Base-by-base conservation (phyloP, 1,139 yeast genomes). In the Taphrina sp. region DNA sequence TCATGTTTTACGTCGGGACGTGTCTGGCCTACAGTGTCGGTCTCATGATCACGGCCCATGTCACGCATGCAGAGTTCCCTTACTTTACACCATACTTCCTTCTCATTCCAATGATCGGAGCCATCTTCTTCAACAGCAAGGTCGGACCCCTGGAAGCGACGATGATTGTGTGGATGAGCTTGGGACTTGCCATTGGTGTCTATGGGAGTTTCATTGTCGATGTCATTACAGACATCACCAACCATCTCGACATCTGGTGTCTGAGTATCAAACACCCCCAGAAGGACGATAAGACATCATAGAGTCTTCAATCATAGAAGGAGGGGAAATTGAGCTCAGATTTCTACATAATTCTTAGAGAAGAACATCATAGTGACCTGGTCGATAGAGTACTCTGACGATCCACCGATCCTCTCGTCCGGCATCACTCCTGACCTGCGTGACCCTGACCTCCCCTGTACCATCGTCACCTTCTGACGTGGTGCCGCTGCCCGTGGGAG, bases 41-140 rank as follows among this genome's bases (percentile, higher is more conserved):
- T 1, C 65, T 72, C 24, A 69, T 73, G 43, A 85, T 85, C 62
- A 73, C 83, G 61, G 85, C 85, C 14, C 94, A 85, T 68, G 76
- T 85, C 64, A 83, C 92, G 31, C 68, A 78, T 52, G 89, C 83
- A 66, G 70, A 72, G 16, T 85, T 82, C 72, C 94, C 94, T 23
- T 64, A 64, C 57, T 67, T 72, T 69, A 69, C 70, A 26, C 54
- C 54, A 1, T 49, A 49, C 46, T 56, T 71, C 33, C 68, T 72
- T 16, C 62, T 69, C 63, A 59, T 70, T 16, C 72, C 74, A 14
- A 65, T 72, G 26, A 59, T 66, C 41, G 57, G 61, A 2, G 76
- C 74, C 8, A 65, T 73, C 5, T 39, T 72, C 12, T 56, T 58
- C 35, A 24, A 53, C 20, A 17, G n/a, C 19, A 5, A 36, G 3